phyloP scores from a whole-genome alignment of 352 stramenopile species.

The Ophiocytium majus region DNA sequence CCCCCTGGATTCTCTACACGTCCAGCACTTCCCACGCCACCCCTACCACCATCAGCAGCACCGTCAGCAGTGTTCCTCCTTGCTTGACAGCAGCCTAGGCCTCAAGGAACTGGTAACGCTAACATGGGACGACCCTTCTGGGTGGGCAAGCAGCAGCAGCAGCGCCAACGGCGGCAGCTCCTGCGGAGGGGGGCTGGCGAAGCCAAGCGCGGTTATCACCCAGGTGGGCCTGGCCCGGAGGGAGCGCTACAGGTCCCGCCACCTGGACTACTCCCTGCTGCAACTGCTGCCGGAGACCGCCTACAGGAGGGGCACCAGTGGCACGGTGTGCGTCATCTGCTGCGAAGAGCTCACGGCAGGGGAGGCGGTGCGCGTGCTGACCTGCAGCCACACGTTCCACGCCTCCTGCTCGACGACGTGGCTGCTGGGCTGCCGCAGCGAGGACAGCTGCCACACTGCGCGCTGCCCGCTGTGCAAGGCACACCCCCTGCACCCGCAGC shows the following conservation, averaged over 20 bases:
- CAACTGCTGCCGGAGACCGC: neutral
- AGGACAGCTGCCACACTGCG: neutral
- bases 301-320: no score
- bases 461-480: slow-evolving; percentile 10
- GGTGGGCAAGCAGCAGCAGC: no score
- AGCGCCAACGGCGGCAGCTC: no score
- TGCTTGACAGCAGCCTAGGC: no score
- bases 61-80: no score
- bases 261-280: neutral
- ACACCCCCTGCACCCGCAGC: neutral
- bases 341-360: neutral
- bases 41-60: no score
- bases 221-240: neutral
- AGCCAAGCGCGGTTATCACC: no score
- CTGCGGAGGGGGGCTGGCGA: no score
- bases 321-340: slow-evolving; percentile 15
- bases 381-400: neutral
- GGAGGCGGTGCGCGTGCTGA: neutral
- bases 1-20: no score
- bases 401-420: neutral
- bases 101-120: no score
- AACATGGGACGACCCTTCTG: no score
- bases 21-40: no score
- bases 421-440: slow-evolving; percentile 9
- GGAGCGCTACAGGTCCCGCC: neutral